Percentiles rank a stretch among this genome's conserved stretches.
Evolutionary conservation across 495 filamentous ascomycete species (phyloP).

Genomic region (Xylaria nigripes): DNA sequence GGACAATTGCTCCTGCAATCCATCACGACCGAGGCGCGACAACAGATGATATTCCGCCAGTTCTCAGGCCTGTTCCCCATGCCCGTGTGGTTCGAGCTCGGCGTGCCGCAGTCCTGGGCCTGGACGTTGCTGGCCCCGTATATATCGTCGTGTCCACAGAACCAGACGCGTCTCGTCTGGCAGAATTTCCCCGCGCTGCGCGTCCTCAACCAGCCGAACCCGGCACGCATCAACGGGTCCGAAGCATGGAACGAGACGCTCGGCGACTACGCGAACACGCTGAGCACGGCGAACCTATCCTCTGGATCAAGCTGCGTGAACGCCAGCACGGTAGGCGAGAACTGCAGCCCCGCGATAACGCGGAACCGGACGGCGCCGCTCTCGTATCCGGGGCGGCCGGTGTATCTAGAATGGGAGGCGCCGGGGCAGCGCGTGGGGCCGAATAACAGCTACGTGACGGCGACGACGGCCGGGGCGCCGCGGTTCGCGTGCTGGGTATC

Average conservation of each 20-base stretch:
- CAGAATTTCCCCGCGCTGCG: slow-evolving; percentile 77
- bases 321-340: slow-evolving; percentile 40
- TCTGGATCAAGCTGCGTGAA: slow-evolving; percentile 43
- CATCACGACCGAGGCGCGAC: slow-evolving; percentile 77
- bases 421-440: slow-evolving; percentile 66
- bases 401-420: slow-evolving; percentile 63
- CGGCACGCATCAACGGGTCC: slow-evolving; percentile 49
- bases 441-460: slow-evolving; percentile 72
- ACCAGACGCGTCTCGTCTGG: slow-evolving; percentile 72
- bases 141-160: slow-evolving; percentile 67
- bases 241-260: slow-evolving; percentile 49
- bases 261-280: slow-evolving; percentile 38
- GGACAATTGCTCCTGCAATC: slow-evolving; percentile 65
- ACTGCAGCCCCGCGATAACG: slow-evolving; percentile 56
- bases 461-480: slow-evolving; percentile 47
- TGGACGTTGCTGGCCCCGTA: slow-evolving; percentile 82
- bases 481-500: slow-evolving; percentile 67
- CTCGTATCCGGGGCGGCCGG: slow-evolving; percentile 65
- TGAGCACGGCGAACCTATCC: slow-evolving; percentile 30
- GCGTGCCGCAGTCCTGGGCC: slow-evolving; percentile 77
- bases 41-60: slow-evolving; percentile 85
- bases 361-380: slow-evolving; percentile 60
- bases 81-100: slow-evolving; percentile 77
- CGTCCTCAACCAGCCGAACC: slow-evolving; percentile 73
- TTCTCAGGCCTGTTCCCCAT: slow-evolving; percentile 77